Conservation (phyloP, 176 grass and related monocot genomes). For the Juncus inflexus region DNA sequence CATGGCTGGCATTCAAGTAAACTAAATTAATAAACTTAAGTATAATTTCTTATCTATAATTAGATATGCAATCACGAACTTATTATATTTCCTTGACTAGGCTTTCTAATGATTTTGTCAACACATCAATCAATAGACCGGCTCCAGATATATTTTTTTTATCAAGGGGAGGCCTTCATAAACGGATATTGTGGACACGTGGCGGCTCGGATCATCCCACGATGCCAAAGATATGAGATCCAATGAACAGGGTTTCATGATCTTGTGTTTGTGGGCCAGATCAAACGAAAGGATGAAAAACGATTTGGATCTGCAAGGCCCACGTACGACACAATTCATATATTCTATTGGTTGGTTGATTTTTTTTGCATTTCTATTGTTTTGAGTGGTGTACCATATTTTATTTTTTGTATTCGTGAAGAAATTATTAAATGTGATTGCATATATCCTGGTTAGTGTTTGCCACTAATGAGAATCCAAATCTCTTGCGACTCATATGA, state of each 20-base stretch:
- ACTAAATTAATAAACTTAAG: background rate
- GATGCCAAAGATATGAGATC: background rate
- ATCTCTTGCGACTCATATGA: too few species aligned
- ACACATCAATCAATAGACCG: conserved; percentile 13
- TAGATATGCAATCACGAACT: too few species aligned
- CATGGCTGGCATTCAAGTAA: background rate
- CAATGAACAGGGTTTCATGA: background rate
- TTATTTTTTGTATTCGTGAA: background rate
- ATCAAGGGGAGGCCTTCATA: background rate
- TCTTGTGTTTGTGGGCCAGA: conserved; percentile 13
- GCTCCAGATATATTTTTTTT: background rate
- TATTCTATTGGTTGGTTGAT: conserved; percentile 2
- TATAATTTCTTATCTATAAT: too few species aligned
- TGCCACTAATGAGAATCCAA: too few species aligned
- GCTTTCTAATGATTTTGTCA: background rate
- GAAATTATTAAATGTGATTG: too few species aligned
- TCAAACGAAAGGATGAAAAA: background rate
- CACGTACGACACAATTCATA: background rate
- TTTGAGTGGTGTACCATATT: conserved; percentile 7
- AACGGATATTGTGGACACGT: conserved; percentile 2
- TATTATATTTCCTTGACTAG: too few species aligned
- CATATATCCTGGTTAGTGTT: too few species aligned
- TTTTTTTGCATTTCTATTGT: conserved; percentile 13
- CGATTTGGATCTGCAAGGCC: background rate
- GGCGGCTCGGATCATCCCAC: background rate